A percentile compares a stretch with the other conserved stretches of the same genome.
Evolutionary conservation across 495 filamentous ascomycete genomes (phyloP).

Genomic region (Durotheca rogersii): DNA sequence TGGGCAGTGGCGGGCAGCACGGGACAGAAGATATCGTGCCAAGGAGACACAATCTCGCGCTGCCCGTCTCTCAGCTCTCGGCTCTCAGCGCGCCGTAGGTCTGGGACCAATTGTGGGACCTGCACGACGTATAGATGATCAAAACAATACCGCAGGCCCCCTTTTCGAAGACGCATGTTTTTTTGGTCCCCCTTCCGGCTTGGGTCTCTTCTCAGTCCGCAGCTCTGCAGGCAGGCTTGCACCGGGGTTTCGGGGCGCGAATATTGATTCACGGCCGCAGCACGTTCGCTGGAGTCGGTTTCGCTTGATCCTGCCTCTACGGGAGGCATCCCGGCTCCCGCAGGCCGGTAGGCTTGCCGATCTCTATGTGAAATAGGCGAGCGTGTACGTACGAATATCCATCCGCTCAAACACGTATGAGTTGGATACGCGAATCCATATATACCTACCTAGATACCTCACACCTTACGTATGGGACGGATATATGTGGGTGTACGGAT

Average conservation of each 20-base stretch:
- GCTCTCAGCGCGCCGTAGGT: constrained; percentile 8
- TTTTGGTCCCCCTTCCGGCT: neutral
- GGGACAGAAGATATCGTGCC: constrained; percentile 15
- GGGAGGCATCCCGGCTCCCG: constrained; percentile 16
- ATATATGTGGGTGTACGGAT: too few relatives aligned
- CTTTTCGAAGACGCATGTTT: constrained; percentile 8
- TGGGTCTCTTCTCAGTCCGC: constrained; percentile 13
- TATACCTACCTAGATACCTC: neutral
- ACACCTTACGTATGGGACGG: neutral
- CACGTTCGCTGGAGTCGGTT: constrained; percentile 13
- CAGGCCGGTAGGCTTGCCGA: constrained; percentile 18
- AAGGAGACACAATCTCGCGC: too few relatives aligned
- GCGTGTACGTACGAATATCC: constrained; percentile 14
- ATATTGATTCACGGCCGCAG: constrained; percentile 20
- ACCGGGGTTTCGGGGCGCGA: constrained; percentile 10
- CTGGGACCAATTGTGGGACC: too few relatives aligned
- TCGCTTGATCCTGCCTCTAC: constrained; percentile 17
- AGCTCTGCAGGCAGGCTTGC: constrained; percentile 10
- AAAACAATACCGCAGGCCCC: constrained; percentile 10
- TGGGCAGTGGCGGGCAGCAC: too few relatives aligned
- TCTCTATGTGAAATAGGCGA: constrained; percentile 29
- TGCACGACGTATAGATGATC: neutral
- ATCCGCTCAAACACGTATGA: too few relatives aligned
- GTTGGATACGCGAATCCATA: too few relatives aligned
- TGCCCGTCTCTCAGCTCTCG: too few relatives aligned